These are phyloP conservation scores for Ascocoryne sarcoides DNA, from an alignment of 2,329 filamentous ascomycete genomes.

Conservation along the genomic window DNA sequence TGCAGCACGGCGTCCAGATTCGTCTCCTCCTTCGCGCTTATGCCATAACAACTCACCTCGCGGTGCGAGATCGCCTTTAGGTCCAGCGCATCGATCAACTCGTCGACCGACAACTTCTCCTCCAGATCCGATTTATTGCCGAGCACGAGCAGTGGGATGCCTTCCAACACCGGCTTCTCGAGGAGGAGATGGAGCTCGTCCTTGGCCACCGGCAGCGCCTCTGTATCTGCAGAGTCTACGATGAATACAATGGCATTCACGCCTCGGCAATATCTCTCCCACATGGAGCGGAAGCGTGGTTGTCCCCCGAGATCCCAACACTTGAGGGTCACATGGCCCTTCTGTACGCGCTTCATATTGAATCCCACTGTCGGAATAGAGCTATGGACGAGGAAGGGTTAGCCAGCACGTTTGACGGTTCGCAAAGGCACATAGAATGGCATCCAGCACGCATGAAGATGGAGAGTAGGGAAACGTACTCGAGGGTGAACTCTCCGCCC, in stretches of 20 bases:
- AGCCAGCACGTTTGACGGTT: constrained; percentile 29
- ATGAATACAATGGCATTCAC: constrained; percentile 99
- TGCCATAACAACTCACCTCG: constrained; percentile 97
- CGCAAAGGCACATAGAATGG: background rate
- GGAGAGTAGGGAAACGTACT: constrained; percentile 55
- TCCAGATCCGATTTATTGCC: constrained; percentile 96
- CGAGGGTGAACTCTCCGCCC: constrained; percentile 97
- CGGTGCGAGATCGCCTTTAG: constrained; percentile 82
- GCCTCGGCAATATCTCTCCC: constrained; percentile 96
- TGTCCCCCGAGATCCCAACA: constrained; percentile 99
- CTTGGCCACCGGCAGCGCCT: constrained; percentile 72
- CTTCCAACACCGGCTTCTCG: constrained; percentile 72
- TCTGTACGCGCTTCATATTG: constrained; percentile 98
- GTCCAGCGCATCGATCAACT: constrained; percentile 87
- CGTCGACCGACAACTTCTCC: constrained; percentile 86
- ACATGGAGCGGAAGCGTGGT: constrained; percentile 95
- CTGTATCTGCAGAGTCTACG: constrained; percentile 85
- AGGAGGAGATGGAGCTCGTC: constrained; percentile 89
- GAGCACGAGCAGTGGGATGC: constrained; percentile 86
- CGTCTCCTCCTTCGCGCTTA: constrained; percentile 97
- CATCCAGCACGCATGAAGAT: background rate
- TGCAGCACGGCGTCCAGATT: constrained; percentile 95
- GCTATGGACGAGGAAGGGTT: constrained; percentile 42
- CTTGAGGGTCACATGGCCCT: constrained; percentile 95
- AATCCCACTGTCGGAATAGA: constrained; percentile 98